phyloP scores from a whole-genome alignment of 352 stramenopile genomes.

The Pythium myriotylum region DNA sequence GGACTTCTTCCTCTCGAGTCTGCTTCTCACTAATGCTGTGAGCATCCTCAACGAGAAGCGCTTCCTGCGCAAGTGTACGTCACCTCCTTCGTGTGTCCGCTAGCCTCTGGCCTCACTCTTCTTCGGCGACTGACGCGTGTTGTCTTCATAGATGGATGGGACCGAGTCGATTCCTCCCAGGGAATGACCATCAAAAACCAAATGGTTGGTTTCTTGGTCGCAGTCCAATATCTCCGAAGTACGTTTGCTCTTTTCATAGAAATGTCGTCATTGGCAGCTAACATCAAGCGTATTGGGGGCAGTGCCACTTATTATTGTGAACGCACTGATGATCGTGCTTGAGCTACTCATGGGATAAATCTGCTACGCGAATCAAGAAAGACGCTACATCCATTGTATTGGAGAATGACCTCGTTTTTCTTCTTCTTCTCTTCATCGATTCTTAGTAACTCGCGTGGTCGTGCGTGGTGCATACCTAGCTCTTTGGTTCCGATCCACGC shows the following conservation, averaged over 20 bases:
- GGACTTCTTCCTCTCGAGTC: slow-evolving; percentile 88
- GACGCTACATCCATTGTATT: too few relatives aligned
- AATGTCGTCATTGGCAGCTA: not conserved
- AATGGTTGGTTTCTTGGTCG: slow-evolving; percentile 80
- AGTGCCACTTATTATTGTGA: slow-evolving; percentile 86
- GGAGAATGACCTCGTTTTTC: too few relatives aligned
- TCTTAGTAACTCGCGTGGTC: too few relatives aligned
- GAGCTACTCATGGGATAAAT: slow-evolving; percentile 73
- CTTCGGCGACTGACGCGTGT: too few relatives aligned
- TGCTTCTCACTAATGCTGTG: slow-evolving; percentile 85
- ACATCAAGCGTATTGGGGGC: not conserved
- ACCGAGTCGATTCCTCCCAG: slow-evolving; percentile 78
- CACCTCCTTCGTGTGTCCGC: not conserved
- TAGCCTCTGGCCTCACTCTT: too few relatives aligned
- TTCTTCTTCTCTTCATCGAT: not conserved
- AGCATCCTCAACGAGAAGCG: slow-evolving; percentile 89
- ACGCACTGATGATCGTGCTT: slow-evolving; percentile 79
- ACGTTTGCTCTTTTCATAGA: slow-evolving; percentile 22
- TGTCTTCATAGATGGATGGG: slow-evolving; percentile 67
- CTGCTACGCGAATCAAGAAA: too few relatives aligned
- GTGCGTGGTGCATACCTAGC: too few relatives aligned
- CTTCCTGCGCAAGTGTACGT: slow-evolving; percentile 83
- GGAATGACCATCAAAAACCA: slow-evolving; percentile 90
- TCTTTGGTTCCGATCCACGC: too few relatives aligned
- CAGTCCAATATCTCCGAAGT: slow-evolving; percentile 87